Conservation (phyloP, 2,329 filamentous ascomycete species). For the Peltaster fructicola region DNA sequence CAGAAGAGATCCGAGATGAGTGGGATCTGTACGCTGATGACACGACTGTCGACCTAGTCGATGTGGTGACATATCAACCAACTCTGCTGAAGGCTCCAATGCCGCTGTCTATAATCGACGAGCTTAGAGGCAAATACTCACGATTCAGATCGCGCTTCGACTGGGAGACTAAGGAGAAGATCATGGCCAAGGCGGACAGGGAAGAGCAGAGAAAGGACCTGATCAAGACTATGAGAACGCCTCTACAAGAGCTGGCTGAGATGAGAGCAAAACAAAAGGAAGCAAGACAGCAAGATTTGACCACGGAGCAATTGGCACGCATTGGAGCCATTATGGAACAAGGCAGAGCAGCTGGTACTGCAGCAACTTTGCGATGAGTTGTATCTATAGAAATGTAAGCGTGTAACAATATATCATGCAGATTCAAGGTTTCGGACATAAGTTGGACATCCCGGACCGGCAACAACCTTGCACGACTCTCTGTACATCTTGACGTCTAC, state of each 20-base stretch:
- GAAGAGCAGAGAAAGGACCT: slow-evolving; percentile 26
- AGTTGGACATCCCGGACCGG: no score
- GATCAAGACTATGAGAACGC: slow-evolving; percentile 27
- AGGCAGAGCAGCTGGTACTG: no score
- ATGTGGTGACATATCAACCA: slow-evolving; percentile 60
- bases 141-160: slow-evolving; percentile 69
- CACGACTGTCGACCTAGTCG: slow-evolving; percentile 59
- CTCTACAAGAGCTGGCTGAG: slow-evolving; percentile 26
- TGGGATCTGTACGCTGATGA: slow-evolving; percentile 43
- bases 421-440: no score
- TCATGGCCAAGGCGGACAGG: slow-evolving; percentile 40
- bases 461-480: no score
- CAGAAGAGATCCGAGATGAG: slow-evolving; percentile 31
- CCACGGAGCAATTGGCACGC: slow-evolving; percentile 22
- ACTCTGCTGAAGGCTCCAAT: slow-evolving; percentile 61
- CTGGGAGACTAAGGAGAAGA: slow-evolving; percentile 48
- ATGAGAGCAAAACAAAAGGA: slow-evolving; percentile 21
- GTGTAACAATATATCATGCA: no score
- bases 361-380: no score
- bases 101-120: slow-evolving; percentile 61
- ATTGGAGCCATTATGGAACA: slow-evolving; percentile 27
- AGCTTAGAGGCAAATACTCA: slow-evolving; percentile 69
- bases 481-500: no score
- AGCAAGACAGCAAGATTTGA: slow-evolving; percentile 19
- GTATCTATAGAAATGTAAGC: no score